These are phyloP conservation scores for Schizonepeta tenuifolia DNA, from an alignment of 257 asterid genomes.

Conservation along the genomic window DNA sequence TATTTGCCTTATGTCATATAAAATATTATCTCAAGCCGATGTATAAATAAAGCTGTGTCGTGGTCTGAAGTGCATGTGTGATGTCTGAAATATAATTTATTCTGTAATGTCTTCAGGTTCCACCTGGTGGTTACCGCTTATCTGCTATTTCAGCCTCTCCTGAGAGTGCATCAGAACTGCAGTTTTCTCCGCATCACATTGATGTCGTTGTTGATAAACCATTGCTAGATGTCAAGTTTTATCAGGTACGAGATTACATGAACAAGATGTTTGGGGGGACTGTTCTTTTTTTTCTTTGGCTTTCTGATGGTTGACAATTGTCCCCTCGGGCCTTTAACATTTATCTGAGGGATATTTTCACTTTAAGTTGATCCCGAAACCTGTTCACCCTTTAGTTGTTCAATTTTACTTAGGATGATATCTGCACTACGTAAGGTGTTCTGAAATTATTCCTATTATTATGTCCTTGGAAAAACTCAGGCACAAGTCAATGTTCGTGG, in stretches of 20 bases:
- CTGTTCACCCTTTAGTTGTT: constrained; percentile 9
- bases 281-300: constrained; percentile 20
- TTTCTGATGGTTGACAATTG: constrained; percentile 9
- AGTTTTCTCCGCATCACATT: constrained; percentile 73
- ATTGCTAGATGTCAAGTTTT: constrained; percentile 59
- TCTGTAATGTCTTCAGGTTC: constrained; percentile 61
- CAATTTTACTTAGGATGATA: constrained; percentile 14
- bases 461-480: constrained; percentile 45
- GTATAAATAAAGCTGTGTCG: constrained; percentile 14
- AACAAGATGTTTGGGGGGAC: constrained; percentile 10
- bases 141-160: constrained; percentile 84
- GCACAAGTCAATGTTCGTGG: constrained; percentile 89
- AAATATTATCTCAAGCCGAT: constrained; percentile 13
- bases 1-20: constrained; percentile 8
- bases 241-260: constrained; percentile 63
- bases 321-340: constrained; percentile 14
- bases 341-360: constrained; percentile 5
- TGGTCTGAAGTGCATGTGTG: constrained; percentile 28
- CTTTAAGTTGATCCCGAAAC: neutral
- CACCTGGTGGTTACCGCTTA: constrained; percentile 90
- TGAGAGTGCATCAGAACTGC: constrained; percentile 81
- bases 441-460: constrained; percentile 26
- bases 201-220: constrained; percentile 75
- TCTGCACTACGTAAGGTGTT: neutral
- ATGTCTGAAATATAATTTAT: constrained; percentile 22